phyloP scores from a whole-genome alignment of 345 rosid species.

The Kernera saxatilis region DNA sequence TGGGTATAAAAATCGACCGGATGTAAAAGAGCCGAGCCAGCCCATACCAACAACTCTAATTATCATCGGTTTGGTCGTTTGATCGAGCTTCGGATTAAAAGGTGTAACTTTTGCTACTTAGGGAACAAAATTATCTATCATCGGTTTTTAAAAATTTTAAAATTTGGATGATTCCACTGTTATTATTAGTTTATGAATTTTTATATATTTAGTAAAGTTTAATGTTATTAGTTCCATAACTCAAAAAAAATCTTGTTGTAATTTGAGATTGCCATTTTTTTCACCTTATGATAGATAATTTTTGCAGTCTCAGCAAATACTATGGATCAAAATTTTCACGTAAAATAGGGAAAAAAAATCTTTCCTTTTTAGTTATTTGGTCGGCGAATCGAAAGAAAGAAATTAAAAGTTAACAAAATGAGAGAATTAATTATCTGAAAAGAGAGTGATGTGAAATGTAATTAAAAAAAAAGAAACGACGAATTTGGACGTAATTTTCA shows the following conservation, averaged over 20 bases:
- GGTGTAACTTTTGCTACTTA: not conserved
- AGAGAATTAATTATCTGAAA: not conserved
- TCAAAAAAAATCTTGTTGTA: too few relatives aligned
- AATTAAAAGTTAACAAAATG: not conserved
- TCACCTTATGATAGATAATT: not conserved
- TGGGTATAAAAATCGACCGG: not conserved
- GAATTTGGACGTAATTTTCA: slow-evolving; percentile 6
- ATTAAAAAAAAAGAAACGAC: not conserved
- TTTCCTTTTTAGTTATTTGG: not conserved
- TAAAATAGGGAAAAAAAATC: not conserved
- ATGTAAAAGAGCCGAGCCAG: not conserved
- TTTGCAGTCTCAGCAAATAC: not conserved
- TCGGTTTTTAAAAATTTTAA: not conserved
- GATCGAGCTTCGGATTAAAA: not conserved
- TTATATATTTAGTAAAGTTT: too few relatives aligned
- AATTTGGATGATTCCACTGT: not conserved
- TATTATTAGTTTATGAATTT: too few relatives aligned
- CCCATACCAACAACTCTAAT: not conserved
- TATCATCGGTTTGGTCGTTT: not conserved
- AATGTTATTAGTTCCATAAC: too few relatives aligned
- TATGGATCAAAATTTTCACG: not conserved
- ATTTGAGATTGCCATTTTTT: too few relatives aligned
- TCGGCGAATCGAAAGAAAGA: not conserved
- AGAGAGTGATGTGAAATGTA: slow-evolving; percentile 12
- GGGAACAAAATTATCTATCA: too few relatives aligned